phyloP scores from a whole-genome alignment of 2,329 filamentous ascomycete genomes.

The Bipolaris bicolor region DNA sequence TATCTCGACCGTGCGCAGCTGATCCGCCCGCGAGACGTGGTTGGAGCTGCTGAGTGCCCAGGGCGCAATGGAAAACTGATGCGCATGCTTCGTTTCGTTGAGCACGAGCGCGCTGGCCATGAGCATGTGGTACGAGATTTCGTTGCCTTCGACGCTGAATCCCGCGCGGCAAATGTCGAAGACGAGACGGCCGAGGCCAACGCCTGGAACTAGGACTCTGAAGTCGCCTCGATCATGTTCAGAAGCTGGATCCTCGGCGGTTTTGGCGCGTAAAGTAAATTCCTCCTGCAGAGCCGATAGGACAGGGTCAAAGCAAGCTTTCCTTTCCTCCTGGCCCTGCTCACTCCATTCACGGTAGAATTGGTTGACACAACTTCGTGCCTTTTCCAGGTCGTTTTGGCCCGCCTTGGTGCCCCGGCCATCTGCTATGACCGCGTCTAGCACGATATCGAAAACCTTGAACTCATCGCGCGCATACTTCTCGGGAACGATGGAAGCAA shows the following conservation, averaged over 20 bases:
- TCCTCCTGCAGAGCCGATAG: slow-evolving; percentile 66
- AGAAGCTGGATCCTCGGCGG: background rate
- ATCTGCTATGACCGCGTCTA: slow-evolving; percentile 70
- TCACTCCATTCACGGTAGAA: slow-evolving; percentile 94
- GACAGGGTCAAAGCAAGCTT: slow-evolving; percentile 78
- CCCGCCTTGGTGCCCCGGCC: slow-evolving; percentile 58
- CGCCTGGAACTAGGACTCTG: slow-evolving; percentile 83
- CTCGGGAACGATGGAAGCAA: slow-evolving; percentile 39
- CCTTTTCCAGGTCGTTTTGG: slow-evolving; percentile 81
- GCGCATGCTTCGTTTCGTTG: slow-evolving; percentile 66
- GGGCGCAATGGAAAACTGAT: slow-evolving; percentile 77
- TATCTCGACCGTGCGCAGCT: slow-evolving; percentile 74
- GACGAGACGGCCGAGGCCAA: slow-evolving; percentile 84
- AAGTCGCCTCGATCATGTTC: slow-evolving; percentile 49
- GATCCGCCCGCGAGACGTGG: slow-evolving; percentile 73
- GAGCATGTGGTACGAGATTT: slow-evolving; percentile 97
- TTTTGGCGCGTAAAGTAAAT: slow-evolving; percentile 31
- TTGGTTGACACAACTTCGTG: slow-evolving; percentile 87
- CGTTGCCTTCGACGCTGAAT: slow-evolving; percentile 80
- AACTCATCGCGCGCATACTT: slow-evolving; percentile 39
- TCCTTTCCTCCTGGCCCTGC: slow-evolving; percentile 75
- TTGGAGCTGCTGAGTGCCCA: slow-evolving; percentile 92
- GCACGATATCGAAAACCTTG: slow-evolving; percentile 53
- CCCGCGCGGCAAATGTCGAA: slow-evolving; percentile 81
- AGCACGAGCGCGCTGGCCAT: slow-evolving; percentile 79